Percentiles rank a stretch among this genome's conserved stretches.
Evolutionary conservation across 2,329 filamentous ascomycete species (phyloP).

Genomic region (Exophiala alcalophila): DNA sequence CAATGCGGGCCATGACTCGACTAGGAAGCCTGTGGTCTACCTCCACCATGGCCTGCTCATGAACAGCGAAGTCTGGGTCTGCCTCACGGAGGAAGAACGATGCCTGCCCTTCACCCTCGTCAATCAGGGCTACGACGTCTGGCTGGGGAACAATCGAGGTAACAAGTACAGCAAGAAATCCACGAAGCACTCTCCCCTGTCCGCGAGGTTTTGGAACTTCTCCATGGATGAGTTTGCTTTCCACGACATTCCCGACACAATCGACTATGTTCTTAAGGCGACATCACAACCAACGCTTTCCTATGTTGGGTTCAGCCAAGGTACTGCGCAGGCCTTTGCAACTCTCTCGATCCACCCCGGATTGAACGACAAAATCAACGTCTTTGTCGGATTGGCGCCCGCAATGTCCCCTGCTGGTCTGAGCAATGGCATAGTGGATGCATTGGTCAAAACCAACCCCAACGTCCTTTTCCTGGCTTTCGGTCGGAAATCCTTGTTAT

Average conservation of each 20-base stretch:
- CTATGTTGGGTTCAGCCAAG: constrained; percentile 96
- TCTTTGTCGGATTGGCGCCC: constrained; percentile 92
- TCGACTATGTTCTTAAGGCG: constrained; percentile 82
- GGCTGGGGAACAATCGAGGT: constrained; percentile 94
- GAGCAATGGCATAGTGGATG: constrained; percentile 85
- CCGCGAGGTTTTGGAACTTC: constrained; percentile 88
- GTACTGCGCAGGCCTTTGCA: constrained; percentile 94
- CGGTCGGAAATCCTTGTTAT: constrained; percentile 83
- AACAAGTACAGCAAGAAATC: constrained; percentile 99
- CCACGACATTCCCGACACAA: constrained; percentile 93
- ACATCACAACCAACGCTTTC: constrained; percentile 81
- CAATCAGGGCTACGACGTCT: constrained; percentile 91
- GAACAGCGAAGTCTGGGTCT: constrained; percentile 99
- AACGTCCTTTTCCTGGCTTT: constrained; percentile 91
- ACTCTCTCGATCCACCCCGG: constrained; percentile 87
- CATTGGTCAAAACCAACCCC: constrained; percentile 88
- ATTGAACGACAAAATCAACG: constrained; percentile 87
- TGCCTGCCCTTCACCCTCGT: constrained; percentile 86
- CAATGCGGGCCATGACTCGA: constrained; percentile 65
- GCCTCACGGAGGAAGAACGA: constrained; percentile 78
- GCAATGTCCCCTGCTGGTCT: constrained; percentile 94
- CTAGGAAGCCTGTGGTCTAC: constrained; percentile 84
- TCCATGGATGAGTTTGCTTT: constrained; percentile 98
- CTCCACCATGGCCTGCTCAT: constrained; percentile 94
- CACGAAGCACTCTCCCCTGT: constrained; percentile 69